Conservation (phyloP, 202 grass and related monocot species). For the Musa balbisiana region DNA sequence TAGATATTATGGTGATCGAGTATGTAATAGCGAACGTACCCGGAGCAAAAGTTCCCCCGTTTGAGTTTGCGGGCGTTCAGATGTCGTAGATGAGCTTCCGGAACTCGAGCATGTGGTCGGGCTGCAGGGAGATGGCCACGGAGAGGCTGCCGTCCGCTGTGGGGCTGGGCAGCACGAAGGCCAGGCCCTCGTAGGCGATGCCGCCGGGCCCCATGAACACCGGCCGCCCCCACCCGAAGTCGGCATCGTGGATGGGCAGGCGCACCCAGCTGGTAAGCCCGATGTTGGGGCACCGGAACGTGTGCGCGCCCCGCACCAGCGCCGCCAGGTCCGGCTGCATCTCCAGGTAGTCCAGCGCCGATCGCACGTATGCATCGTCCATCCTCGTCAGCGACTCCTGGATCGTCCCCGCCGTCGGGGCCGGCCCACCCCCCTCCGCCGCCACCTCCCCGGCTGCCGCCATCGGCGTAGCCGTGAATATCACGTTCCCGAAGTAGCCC, state of each 20-base stretch:
- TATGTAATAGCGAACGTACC: too few relatives aligned
- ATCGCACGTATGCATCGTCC: constrained; percentile 52
- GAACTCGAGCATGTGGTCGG: constrained; percentile 80
- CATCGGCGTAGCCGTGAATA: constrained; percentile 80
- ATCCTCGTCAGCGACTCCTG: constrained; percentile 69
- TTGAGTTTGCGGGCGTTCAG: background rate
- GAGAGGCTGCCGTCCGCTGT: constrained; percentile 52
- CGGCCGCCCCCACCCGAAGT: constrained; percentile 80
- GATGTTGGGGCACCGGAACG: constrained; percentile 78
- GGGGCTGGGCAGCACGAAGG: constrained; percentile 59
- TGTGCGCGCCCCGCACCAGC: constrained; percentile 70
- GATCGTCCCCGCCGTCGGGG: constrained; percentile 43
- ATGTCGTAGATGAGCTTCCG: constrained; percentile 59
- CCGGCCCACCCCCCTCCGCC: background rate
- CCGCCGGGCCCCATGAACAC: constrained; percentile 85
- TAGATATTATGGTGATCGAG: too few relatives aligned
- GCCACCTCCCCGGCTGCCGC: constrained; percentile 42
- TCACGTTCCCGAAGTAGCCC: constrained; percentile 91
- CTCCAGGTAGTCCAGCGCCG: constrained; percentile 76
- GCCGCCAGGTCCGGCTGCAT: constrained; percentile 59
- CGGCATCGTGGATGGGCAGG: constrained; percentile 65
- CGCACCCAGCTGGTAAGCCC: constrained; percentile 90
- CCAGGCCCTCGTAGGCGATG: constrained; percentile 62
- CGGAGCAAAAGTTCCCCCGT: too few relatives aligned
- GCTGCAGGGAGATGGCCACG: constrained; percentile 65